phyloP scores from a whole-genome alignment of 1,284 basidiomycete species.

The Cronartium ribicola region DNA sequence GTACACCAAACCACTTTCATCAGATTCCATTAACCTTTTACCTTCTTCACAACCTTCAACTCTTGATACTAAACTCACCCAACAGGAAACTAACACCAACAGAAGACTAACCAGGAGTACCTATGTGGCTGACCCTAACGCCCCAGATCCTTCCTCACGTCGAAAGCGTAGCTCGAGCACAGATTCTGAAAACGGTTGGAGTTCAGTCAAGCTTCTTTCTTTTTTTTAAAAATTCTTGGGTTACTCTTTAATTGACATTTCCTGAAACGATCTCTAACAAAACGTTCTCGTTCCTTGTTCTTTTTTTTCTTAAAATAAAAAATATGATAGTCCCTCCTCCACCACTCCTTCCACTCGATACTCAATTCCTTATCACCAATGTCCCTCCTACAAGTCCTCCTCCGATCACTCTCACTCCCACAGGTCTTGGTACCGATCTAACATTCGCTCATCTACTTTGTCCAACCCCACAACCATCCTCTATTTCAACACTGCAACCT shows the following conservation, averaged over 20 bases:
- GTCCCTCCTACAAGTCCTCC: background rate
- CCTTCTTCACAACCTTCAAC: no score
- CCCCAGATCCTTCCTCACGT: constrained; percentile 7
- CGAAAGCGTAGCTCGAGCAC: constrained; percentile 21
- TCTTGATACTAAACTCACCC: no score
- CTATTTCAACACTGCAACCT: background rate
- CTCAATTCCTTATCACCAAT: constrained; percentile 34
- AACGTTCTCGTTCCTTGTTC: no score
- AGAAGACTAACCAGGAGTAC: constrained; percentile 1
- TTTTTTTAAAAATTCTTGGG: background rate
- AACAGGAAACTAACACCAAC: no score
- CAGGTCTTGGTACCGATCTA: background rate
- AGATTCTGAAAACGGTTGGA: constrained; percentile 42
- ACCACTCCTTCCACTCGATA: constrained; percentile 20
- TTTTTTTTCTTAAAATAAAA: no score
- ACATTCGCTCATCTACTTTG: constrained; percentile 38
- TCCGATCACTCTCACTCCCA: constrained; percentile 3
- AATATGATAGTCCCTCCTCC: constrained; percentile 32
- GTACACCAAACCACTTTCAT: no score
- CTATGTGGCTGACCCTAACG: background rate
- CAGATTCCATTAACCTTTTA: no score
- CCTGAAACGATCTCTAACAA: no score
- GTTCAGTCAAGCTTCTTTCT: constrained; percentile 11
- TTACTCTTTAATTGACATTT: background rate
- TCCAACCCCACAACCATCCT: background rate